Evolutionary conservation across 306 rosid genomes (phyloP).

Genomic region (Begonia fuchsioides): DNA sequence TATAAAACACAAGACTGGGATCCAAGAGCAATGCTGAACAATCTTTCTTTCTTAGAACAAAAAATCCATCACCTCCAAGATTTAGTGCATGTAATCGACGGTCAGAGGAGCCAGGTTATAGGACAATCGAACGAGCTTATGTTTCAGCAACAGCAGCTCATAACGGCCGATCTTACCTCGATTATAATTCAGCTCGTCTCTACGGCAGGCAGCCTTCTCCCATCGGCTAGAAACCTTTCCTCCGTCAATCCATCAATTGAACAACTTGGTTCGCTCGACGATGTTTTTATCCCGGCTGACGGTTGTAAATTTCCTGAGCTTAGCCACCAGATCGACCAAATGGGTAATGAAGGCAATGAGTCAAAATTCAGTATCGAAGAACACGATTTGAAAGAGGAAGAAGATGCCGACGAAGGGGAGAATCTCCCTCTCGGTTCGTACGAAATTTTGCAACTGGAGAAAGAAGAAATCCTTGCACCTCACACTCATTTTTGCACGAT

Average conservation of each 20-base stretch:
- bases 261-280: conserved; percentile 37
- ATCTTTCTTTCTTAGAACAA: conserved; percentile 71
- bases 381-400: conserved; percentile 79
- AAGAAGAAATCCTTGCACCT: conserved; percentile 97
- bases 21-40: conserved; percentile 50
- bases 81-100: conserved; percentile 63
- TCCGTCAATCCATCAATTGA: conserved; percentile 22
- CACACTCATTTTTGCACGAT: conserved; percentile 94
- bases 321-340: not conserved
- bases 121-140: conserved; percentile 53
- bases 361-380: conserved; percentile 46
- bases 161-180: conserved; percentile 84
- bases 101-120: conserved; percentile 44
- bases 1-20: conserved; percentile 66
- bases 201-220: conserved; percentile 88
- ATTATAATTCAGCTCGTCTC: conserved; percentile 83
- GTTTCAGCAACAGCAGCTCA: conserved; percentile 77
- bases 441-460: conserved; percentile 83
- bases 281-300: conserved; percentile 27
- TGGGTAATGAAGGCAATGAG: conserved; percentile 15
- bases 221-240: conserved; percentile 48
- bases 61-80: conserved; percentile 92
- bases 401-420: conserved; percentile 84
- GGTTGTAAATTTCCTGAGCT: conserved; percentile 18
- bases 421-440: conserved; percentile 84